A percentile compares a stretch with the other conserved stretches of the same genome.
These are phyloP conservation scores for Cladosporium sp. DNA, from an alignment of 2,329 filamentous ascomycete genomes.

Conservation along the genomic window DNA sequence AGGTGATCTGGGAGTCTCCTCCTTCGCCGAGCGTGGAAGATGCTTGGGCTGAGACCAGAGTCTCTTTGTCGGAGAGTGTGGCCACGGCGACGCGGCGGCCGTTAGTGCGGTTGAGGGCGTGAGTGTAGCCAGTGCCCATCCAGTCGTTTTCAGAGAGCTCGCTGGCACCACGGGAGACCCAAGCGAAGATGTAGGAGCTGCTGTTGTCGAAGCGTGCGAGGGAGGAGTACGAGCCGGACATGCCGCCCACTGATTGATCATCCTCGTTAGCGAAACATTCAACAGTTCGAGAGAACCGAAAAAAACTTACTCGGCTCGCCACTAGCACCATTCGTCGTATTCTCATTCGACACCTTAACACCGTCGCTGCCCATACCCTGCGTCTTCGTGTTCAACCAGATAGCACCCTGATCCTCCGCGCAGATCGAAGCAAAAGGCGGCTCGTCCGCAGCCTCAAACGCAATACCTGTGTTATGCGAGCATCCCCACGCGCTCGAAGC, in stretches of 20 bases:
- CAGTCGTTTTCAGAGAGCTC: constrained; percentile 58
- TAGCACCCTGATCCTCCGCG: constrained; percentile 63
- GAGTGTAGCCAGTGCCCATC: constrained; percentile 61
- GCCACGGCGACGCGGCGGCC: constrained; percentile 63
- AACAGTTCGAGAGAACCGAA: too few species aligned
- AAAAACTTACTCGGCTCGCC: constrained; percentile 49
- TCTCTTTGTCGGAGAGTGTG: constrained; percentile 60
- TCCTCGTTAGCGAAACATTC: constrained; percentile 1
- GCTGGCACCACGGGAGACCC: constrained; percentile 62
- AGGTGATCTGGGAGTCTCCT: constrained; percentile 62
- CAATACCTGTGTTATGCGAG: constrained; percentile 67
- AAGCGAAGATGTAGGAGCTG: constrained; percentile 61
- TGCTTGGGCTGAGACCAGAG: constrained; percentile 56
- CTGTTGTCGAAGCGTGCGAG: constrained; percentile 57
- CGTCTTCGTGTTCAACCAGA: constrained; percentile 65
- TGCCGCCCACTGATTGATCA: constrained; percentile 55
- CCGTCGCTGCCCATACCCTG: constrained; percentile 57
- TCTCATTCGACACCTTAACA: constrained; percentile 64
- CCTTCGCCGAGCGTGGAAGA: constrained; percentile 56
- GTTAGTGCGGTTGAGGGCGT: constrained; percentile 55
- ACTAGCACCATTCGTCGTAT: constrained; percentile 60
- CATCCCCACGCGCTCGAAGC: constrained; percentile 62
- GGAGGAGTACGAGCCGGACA: constrained; percentile 63
- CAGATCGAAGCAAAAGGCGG: constrained; percentile 62
- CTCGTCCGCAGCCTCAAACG: constrained; percentile 61